Evolutionary conservation across 352 stramenopile genomes (phyloP), one percentile per base, ranked within the genome.

Genomic region (Globisporangium nunn): DNA sequence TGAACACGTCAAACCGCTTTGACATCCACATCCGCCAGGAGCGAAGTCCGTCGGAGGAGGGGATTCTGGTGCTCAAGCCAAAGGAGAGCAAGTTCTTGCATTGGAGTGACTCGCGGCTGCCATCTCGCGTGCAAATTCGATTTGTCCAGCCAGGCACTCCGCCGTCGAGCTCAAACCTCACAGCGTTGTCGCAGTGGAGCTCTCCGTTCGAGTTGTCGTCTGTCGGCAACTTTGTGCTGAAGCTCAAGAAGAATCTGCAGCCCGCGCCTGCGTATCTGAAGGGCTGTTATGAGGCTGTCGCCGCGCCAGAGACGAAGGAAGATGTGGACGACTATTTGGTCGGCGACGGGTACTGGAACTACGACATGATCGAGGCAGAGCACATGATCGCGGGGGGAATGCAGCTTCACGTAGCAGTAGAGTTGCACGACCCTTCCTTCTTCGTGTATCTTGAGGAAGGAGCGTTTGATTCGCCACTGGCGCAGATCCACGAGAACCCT

Each of bases 361-460:
- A 79, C 37, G 71, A 80, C 5, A 67, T 76, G 1, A 48, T 54
- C 54, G 64, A 72, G 31, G 67, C 64, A 37, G 66, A 78, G 53
- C 58, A 61, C 11, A 70, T 74, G 62, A 70, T 74, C 4, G 53
- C 58, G 6, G 56, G 69, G 0, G 72, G 70, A 15, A 70, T 83
- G 57, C 72, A 78, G 63, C 67, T 93, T n/a, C 82, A 91, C 43
- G 84, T 91, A 4, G 74, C 74, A 0, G 75, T 93, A 2, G 81
- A 93, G 50, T 66, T 93, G 12, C 84, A 93, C 48, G 84, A 93
- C 31, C 84, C 84, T 30, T 86, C 81, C 6, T 80, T 88, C 46
- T 71, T 87, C 39, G 70, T 88, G 18, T 84, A 82, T 50, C 57
- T 88, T 39, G 70, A 81, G 44, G 71, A 82, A 52, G 72, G 74